Percentiles rank a stretch among this genome's conserved stretches.
Evolutionary conservation across 306 rosid species (phyloP).

Genomic region (Fragaria nilgerrensis): DNA sequence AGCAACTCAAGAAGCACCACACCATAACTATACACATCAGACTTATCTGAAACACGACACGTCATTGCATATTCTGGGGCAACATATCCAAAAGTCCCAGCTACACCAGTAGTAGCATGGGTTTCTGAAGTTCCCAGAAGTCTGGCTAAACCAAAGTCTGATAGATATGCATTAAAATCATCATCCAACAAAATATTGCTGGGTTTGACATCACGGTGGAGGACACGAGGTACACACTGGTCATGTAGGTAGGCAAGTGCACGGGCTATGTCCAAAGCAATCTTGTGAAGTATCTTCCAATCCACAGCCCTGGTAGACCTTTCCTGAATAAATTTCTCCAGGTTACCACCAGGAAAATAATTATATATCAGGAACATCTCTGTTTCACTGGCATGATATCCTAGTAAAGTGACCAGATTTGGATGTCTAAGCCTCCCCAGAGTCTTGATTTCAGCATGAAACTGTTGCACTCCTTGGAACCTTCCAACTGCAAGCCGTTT

Average conservation of each 20-base stretch:
- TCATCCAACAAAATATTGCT: constrained; percentile 90
- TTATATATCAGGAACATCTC: constrained; percentile 92
- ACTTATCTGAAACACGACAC: constrained; percentile 92
- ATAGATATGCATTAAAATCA: constrained; percentile 75
- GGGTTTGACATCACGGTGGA: constrained; percentile 93
- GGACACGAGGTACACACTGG: constrained; percentile 87
- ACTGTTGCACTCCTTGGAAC: constrained; percentile 87
- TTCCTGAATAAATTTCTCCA: constrained; percentile 88
- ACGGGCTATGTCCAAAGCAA: constrained; percentile 84
- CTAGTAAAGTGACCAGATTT: constrained; percentile 81
- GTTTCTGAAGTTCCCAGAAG: constrained; percentile 94
- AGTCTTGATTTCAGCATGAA: constrained; percentile 81
- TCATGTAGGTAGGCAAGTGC: constrained; percentile 92
- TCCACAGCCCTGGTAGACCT: constrained; percentile 83
- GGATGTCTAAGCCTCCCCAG: constrained; percentile 88
- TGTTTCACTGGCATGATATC: constrained; percentile 88
- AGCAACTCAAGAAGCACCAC: constrained; percentile 92
- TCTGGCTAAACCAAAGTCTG: constrained; percentile 94
- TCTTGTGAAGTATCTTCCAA: constrained; percentile 93
- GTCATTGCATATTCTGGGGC: constrained; percentile 99
- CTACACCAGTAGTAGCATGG: constrained; percentile 96
- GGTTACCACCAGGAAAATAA: constrained; percentile 83
- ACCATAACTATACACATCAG: constrained; percentile 96
- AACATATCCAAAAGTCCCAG: constrained; percentile 94
- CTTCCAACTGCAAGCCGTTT: constrained; percentile 91